Evolutionary conservation across 1,139 yeast genomes (phyloP).

Genomic region (Taphrina sp.): DNA sequence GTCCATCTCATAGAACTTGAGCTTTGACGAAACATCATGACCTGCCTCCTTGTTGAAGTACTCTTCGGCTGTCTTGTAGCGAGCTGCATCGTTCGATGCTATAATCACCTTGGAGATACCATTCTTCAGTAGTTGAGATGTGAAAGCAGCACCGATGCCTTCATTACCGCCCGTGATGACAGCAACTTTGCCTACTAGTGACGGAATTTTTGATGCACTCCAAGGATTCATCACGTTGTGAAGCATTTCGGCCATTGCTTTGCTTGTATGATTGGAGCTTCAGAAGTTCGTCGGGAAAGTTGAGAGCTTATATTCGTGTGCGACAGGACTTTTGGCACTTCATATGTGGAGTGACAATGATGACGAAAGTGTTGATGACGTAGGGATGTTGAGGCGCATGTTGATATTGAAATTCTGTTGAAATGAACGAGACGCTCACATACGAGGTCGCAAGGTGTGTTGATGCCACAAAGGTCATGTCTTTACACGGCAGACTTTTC

Average conservation of each 20-base stretch:
- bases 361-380: too few relatives aligned
- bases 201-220: conserved; percentile 47
- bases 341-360: too few relatives aligned
- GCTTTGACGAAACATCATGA: conserved; percentile 14
- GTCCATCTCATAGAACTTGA: conserved; percentile 15
- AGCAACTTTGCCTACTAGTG: conserved; percentile 47
- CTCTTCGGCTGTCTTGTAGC: conserved; percentile 22
- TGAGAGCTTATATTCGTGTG: too few relatives aligned
- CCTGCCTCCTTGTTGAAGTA: conserved; percentile 24
- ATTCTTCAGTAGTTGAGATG: conserved; percentile 35
- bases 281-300: too few relatives aligned
- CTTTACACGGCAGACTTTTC: conserved; percentile 1
- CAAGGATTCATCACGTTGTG: conserved; percentile 27
- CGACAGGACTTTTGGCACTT: too few relatives aligned
- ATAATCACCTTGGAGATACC: conserved; percentile 21
- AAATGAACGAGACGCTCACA: too few relatives aligned
- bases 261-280: too few relatives aligned
- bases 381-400: too few relatives aligned
- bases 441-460: too few relatives aligned
- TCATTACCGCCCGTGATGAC: conserved; percentile 38
- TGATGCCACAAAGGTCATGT: too few relatives aligned
- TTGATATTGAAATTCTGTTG: too few relatives aligned
- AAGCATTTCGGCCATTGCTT: conserved; percentile 19
- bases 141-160: conserved; percentile 38
- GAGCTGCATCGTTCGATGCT: conserved; percentile 23